Conservation (phyloP, 2,329 filamentous ascomycete species). For the Aspergillus fumigatus region DNA sequence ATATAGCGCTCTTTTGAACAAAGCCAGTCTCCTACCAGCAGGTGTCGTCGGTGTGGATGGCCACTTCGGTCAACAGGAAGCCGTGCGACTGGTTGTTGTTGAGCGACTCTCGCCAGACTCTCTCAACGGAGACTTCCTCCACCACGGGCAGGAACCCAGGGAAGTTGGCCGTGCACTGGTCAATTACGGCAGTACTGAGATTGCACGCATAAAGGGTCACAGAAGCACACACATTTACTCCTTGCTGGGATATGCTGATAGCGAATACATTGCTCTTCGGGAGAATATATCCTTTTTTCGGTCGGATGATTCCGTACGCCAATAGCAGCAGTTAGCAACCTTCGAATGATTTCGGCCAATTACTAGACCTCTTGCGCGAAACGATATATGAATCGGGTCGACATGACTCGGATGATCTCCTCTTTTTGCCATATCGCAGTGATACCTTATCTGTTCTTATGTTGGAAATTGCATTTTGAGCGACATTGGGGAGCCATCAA, state of each 20-base stretch:
- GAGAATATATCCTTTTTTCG: slow-evolving; percentile 78
- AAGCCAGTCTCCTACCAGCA: slow-evolving; percentile 82
- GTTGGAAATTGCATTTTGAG: not conserved
- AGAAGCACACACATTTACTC: slow-evolving; percentile 76
- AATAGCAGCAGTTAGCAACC: slow-evolving; percentile 3
- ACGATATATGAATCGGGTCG: not conserved
- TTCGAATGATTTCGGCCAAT: not conserved
- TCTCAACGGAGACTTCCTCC: slow-evolving; percentile 37
- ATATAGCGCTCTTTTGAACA: slow-evolving; percentile 70
- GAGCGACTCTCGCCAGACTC: slow-evolving; percentile 49
- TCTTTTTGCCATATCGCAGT: not conserved
- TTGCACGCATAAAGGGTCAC: slow-evolving; percentile 75
- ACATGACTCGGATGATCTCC: not conserved
- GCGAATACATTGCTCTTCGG: slow-evolving; percentile 84
- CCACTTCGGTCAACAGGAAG: slow-evolving; percentile 85
- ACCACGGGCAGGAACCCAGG: slow-evolving; percentile 42
- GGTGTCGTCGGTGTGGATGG: slow-evolving; percentile 90
- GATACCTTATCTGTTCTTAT: not conserved
- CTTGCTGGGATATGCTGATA: slow-evolving; percentile 85
- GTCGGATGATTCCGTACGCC: slow-evolving; percentile 15
- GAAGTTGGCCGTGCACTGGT: slow-evolving; percentile 88
- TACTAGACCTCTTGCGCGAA: not conserved
- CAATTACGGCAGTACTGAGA: slow-evolving; percentile 86
- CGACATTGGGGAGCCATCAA: slow-evolving; percentile 4
- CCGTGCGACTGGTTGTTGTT: slow-evolving; percentile 79